phyloP scores from a whole-genome alignment of 148 eudicot species.

The Spergularia bocconei region DNA sequence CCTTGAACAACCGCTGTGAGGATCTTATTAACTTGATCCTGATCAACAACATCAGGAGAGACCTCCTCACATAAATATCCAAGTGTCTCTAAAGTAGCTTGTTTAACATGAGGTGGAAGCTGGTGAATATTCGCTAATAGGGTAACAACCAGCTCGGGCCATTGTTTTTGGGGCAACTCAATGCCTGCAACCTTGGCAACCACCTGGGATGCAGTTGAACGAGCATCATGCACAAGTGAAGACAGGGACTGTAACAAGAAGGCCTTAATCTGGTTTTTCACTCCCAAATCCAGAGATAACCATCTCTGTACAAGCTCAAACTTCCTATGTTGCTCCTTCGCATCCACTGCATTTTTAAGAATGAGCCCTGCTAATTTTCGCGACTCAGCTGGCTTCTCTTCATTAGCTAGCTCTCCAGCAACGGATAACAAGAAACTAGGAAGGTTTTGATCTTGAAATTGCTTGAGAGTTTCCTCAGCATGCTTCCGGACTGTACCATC shows the following conservation, averaged over 20 bases:
- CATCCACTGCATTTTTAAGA: conserved; percentile 93
- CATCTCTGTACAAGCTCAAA: conserved; percentile 88
- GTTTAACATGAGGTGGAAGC: conserved; percentile 87
- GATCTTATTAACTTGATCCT: conserved; percentile 95
- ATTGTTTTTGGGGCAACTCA: conserved; percentile 90
- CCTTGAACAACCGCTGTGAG: conserved; percentile 97
- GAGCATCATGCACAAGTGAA: conserved; percentile 75
- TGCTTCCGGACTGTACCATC: conserved; percentile 78
- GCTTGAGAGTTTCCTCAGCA: conserved; percentile 81
- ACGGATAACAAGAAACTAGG: conserved; percentile 76
- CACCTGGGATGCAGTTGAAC: conserved; percentile 95
- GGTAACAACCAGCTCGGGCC: conserved; percentile 82
- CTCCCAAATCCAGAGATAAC: conserved; percentile 67
- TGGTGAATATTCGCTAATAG: conserved; percentile 74
- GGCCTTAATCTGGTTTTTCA: conserved; percentile 75
- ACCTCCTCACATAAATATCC: conserved; percentile 97
- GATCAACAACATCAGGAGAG: conserved; percentile 82
- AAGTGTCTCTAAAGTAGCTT: conserved; percentile 86
- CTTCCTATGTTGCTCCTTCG: conserved; percentile 90
- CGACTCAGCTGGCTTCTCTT: conserved; percentile 83
- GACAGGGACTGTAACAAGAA: conserved; percentile 80
- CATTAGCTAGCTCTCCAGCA: conserved; percentile 81
- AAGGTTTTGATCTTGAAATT: conserved; percentile 85
- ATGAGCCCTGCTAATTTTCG: conserved; percentile 85
- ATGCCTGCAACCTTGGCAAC: conserved; percentile 96